phyloP scores from a whole-genome alignment of 2,329 filamentous ascomycete species.

The Colletotrichum tanaceti region DNA sequence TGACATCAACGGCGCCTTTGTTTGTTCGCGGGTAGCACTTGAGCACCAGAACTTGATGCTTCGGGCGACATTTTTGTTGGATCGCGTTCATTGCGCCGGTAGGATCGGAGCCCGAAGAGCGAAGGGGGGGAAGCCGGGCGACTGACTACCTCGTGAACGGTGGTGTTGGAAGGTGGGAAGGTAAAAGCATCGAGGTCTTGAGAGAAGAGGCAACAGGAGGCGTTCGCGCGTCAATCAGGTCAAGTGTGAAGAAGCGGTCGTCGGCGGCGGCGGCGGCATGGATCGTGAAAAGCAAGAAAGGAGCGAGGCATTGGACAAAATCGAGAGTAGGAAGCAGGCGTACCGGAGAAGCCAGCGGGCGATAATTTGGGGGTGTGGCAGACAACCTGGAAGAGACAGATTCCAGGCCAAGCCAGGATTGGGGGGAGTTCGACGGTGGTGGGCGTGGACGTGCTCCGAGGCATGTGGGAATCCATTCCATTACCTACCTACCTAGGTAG shows the following conservation, averaged over 20 bases:
- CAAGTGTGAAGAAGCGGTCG: conserved; percentile 14
- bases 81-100: conserved; percentile 69
- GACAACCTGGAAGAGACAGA: conserved; percentile 40
- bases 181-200: conserved; percentile 36
- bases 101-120: conserved; percentile 38
- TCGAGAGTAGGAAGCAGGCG: conserved; percentile 29
- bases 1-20: conserved; percentile 91
- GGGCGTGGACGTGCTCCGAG: conserved; percentile 25
- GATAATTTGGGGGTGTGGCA: conserved; percentile 41
- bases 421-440: conserved; percentile 31
- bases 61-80: conserved; percentile 81
- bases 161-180: conserved; percentile 29
- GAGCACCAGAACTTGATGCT: conserved; percentile 94
- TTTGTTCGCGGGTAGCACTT: conserved; percentile 96
- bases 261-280: conserved; percentile 26
- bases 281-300: conserved; percentile 38
- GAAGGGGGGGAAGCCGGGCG: conserved; percentile 5
- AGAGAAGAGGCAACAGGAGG: conserved; percentile 24
- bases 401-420: conserved; percentile 42
- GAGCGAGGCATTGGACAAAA: conserved; percentile 34
- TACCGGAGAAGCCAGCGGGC: conserved; percentile 24
- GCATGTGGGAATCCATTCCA: conserved; percentile 18
- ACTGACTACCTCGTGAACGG: conserved; percentile 34
- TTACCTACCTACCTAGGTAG: too few species aligned
- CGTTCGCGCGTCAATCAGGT: conserved; percentile 17